phyloP scores from a whole-genome alignment of 179 eudicot genomes.

The Drosera spatulata region DNA sequence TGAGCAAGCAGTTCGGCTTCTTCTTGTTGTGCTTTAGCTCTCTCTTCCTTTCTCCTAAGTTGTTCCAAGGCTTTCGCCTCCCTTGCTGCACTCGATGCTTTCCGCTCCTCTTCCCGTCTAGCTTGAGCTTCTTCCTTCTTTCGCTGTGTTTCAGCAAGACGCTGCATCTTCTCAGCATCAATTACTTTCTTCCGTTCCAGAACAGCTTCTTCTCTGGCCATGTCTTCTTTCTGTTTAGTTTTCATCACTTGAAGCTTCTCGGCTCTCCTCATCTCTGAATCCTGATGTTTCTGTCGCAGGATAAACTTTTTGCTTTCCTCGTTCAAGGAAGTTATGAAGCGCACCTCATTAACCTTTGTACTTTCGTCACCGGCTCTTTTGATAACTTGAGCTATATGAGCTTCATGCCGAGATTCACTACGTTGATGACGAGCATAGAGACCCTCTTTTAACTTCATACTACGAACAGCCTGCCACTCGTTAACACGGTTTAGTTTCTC shows the following conservation, averaged over 20 bases:
- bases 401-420: conserved; percentile 92
- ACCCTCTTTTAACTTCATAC: conserved; percentile 76
- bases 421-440: conserved; percentile 92
- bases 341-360: conserved; percentile 89
- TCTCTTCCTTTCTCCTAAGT: conserved; percentile 63
- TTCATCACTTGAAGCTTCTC: conserved; percentile 85
- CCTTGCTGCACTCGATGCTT: conserved; percentile 92
- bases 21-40: conserved; percentile 95
- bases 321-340: conserved; percentile 90
- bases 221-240: conserved; percentile 88
- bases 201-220: conserved; percentile 98
- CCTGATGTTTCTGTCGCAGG: conserved; percentile 81
- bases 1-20: conserved; percentile 97
- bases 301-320: conserved; percentile 88
- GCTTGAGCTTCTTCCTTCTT: conserved; percentile 90
- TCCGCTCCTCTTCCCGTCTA: conserved; percentile 95
- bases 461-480: conserved; percentile 91
- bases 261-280: conserved; percentile 86
- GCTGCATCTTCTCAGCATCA: conserved; percentile 92
- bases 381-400: conserved; percentile 82
- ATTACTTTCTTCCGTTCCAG: conserved; percentile 79
- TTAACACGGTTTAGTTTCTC: conserved; percentile 85
- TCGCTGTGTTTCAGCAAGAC: conserved; percentile 79
- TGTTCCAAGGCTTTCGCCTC: conserved; percentile 91
- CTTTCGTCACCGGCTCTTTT: conserved; percentile 96